Percentiles rank a stretch among this genome's conserved stretches.
Evolutionary conservation across 2,329 filamentous ascomycete genomes (phyloP).

Genomic region (Trichoderma brevicompactum): DNA sequence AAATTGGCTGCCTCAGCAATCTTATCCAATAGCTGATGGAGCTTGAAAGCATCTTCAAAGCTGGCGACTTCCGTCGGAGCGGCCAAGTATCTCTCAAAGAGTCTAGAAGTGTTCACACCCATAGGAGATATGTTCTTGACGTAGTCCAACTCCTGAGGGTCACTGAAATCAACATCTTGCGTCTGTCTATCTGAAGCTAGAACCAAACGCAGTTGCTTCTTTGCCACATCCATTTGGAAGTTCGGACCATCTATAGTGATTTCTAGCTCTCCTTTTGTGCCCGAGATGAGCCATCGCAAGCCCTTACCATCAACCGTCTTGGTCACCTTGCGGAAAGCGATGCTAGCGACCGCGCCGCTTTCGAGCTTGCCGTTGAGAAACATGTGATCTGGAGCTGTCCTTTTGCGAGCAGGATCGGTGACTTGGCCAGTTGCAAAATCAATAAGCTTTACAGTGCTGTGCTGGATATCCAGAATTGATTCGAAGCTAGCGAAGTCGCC

Average conservation of each 20-base stretch:
- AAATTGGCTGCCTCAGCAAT: slow-evolving; percentile 20
- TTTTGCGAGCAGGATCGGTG: slow-evolving; percentile 33
- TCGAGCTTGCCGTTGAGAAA: slow-evolving; percentile 41
- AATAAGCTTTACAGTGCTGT: slow-evolving; percentile 34
- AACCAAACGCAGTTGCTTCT: not conserved
- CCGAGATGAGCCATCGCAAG: slow-evolving; percentile 44
- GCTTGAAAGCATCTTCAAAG: slow-evolving; percentile 25
- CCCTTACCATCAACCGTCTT: slow-evolving; percentile 33
- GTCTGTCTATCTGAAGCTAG: slow-evolving; percentile 35
- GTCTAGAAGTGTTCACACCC: not conserved
- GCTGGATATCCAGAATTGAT: slow-evolving; percentile 36
- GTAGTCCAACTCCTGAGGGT: slow-evolving; percentile 69
- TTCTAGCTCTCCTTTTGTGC: slow-evolving; percentile 42
- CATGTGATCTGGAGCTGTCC: slow-evolving; percentile 42
- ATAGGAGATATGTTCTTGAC: slow-evolving; percentile 75
- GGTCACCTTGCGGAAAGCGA: slow-evolving; percentile 32
- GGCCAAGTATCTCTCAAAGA: slow-evolving; percentile 13
- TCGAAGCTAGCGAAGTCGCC: slow-evolving; percentile 12
- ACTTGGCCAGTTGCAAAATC: slow-evolving; percentile 32
- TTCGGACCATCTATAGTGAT: slow-evolving; percentile 39
- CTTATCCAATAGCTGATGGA: slow-evolving; percentile 19
- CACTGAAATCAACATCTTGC: slow-evolving; percentile 32
- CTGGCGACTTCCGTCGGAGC: not conserved
- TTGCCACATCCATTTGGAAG: slow-evolving; percentile 37
- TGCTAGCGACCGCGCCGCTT: slow-evolving; percentile 38